phyloP scores from a whole-genome alignment of 257 asterid species.

The Solanum chilense region DNA sequence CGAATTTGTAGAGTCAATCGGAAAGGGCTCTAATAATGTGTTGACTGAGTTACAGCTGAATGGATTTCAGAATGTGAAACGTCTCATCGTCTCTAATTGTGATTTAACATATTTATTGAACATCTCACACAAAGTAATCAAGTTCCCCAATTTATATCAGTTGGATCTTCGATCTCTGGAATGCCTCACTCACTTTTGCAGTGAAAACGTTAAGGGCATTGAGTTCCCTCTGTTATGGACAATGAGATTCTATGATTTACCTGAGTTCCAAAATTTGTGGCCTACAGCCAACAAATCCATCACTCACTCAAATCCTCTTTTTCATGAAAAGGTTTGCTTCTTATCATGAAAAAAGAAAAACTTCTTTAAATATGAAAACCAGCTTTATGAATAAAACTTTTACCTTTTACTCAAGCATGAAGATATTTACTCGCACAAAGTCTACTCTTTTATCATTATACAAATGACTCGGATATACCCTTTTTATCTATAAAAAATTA shows the following conservation, averaged over 20 bases:
- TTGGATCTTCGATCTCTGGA: accelerated
- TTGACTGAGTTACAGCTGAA: not conserved
- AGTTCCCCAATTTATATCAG: not conserved
- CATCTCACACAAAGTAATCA: not conserved
- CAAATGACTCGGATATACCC: too few species aligned
- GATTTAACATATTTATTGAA: not conserved
- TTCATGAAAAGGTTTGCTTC: not conserved
- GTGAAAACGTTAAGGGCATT: not conserved
- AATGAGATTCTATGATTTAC: accelerated
- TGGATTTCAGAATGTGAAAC: not conserved
- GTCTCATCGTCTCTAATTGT: accelerated
- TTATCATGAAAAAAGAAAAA: too few species aligned
- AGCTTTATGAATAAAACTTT: too few species aligned
- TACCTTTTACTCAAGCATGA: too few species aligned
- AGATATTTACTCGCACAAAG: too few species aligned
- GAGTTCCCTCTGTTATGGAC: not conserved
- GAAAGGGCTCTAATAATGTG: not conserved
- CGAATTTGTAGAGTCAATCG: accelerated
- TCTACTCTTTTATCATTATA: too few species aligned
- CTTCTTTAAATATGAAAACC: too few species aligned
- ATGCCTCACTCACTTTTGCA: not conserved
- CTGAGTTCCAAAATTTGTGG: not conserved
- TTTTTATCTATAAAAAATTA: too few species aligned
- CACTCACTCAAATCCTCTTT: not conserved
- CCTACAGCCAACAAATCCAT: not conserved